These are phyloP conservation scores for Tritrichomonas foetus DNA, from an alignment of 208 protist species.

Conservation along the genomic window DNA sequence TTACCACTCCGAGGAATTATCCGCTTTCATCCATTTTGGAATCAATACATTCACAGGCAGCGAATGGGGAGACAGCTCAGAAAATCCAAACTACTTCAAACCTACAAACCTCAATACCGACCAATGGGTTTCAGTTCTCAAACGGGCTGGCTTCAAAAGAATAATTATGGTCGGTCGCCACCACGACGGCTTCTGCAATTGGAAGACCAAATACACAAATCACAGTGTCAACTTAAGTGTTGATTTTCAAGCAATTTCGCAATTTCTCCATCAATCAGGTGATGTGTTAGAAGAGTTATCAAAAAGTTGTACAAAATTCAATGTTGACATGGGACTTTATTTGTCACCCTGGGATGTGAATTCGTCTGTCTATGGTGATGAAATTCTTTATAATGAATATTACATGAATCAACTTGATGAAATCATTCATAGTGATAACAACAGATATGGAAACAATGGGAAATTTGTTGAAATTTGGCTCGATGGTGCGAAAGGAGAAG, in stretches of 20 bases:
- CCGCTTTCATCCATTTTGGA: too few relatives aligned
- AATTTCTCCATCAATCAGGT: not conserved
- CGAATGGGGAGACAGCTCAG: not conserved
- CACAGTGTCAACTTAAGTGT: not conserved
- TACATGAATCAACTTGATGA: slow-evolving; percentile 1
- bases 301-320: not conserved
- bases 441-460: not conserved
- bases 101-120: not conserved
- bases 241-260: not conserved
- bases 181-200: not conserved
- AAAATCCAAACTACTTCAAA: not conserved
- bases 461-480: not conserved
- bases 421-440: not conserved
- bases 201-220: not conserved
- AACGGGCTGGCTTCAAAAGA: not conserved
- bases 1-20: too few relatives aligned
- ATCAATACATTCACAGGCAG: too few relatives aligned
- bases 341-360: not conserved
- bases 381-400: slow-evolving; percentile 13
- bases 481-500: not conserved
- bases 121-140: not conserved
- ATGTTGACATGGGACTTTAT: not conserved
- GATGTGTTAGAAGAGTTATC: slow-evolving; percentile 5
- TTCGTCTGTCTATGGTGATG: not conserved
- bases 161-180: not conserved